Conservation (phyloP, 2,329 filamentous ascomycete genomes). For the Mariannaea sp. region DNA sequence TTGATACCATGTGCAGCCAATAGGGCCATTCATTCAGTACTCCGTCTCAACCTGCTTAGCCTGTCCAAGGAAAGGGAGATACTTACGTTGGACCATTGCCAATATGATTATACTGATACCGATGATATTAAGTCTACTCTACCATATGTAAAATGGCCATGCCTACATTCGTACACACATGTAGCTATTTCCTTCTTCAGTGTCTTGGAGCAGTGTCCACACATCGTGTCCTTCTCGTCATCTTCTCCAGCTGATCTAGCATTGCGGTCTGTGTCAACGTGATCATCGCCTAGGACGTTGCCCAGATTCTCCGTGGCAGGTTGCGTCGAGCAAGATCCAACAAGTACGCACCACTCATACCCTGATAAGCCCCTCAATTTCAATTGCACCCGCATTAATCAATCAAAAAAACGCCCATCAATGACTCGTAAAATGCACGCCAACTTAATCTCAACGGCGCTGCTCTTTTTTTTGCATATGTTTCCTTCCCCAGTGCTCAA, state of each 20-base stretch:
- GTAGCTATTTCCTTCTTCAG: neutral
- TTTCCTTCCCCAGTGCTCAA: slow-evolving; percentile 5
- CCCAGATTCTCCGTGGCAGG: too few relatives aligned
- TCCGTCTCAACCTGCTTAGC: too few relatives aligned
- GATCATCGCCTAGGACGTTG: too few relatives aligned
- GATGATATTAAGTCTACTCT: too few relatives aligned
- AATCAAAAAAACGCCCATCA: slow-evolving; percentile 20
- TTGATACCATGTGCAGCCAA: too few relatives aligned
- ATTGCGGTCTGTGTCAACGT: neutral
- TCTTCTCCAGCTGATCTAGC: neutral
- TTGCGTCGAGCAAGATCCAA: slow-evolving; percentile 14
- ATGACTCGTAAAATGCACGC: slow-evolving; percentile 4
- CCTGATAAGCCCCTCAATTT: neutral
- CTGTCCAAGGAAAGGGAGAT: too few relatives aligned
- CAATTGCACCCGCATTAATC: slow-evolving; percentile 2
- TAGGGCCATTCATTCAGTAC: too few relatives aligned
- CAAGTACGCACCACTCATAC: slow-evolving; percentile 11
- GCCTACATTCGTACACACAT: neutral
- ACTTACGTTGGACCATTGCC: too few relatives aligned
- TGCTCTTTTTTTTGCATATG: too few relatives aligned
- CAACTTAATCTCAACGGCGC: neutral
- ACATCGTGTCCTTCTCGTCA: neutral
- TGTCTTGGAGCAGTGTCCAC: too few relatives aligned
- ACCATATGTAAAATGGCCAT: too few relatives aligned
- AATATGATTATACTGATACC: too few relatives aligned